phyloP scores from a whole-genome alignment of 768 basidiomycete species.

The Suillus discolor region DNA sequence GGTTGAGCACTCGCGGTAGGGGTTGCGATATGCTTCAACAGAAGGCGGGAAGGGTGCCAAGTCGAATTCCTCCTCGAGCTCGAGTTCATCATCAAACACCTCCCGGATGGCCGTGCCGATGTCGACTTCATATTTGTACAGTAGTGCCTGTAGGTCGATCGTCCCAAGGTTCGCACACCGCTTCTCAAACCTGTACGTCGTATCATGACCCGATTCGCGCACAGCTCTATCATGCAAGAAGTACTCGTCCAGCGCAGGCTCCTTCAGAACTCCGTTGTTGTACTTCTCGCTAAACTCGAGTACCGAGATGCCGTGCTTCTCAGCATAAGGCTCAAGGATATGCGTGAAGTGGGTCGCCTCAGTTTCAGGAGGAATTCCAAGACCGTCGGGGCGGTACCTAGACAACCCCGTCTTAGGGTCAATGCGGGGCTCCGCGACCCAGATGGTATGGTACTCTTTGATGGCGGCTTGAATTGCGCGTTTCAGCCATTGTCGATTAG shows the following conservation, averaged over 20 bases:
- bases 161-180: slow-evolving; percentile 96
- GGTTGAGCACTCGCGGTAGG: slow-evolving; percentile 60
- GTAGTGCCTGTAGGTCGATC: slow-evolving; percentile 90
- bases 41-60: slow-evolving; percentile 91
- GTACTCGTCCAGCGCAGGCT: slow-evolving; percentile 93
- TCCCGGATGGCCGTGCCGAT: slow-evolving; percentile 98
- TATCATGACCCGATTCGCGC: slow-evolving; percentile 95
- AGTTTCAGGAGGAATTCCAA: slow-evolving; percentile 98
- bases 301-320: slow-evolving; percentile 89
- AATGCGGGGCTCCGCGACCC: slow-evolving; percentile 93
- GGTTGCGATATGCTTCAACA: slow-evolving; percentile 65
- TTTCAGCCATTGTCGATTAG: slow-evolving; percentile 90
- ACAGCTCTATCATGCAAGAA: slow-evolving; percentile 97
- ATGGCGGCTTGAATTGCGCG: slow-evolving; percentile 96
- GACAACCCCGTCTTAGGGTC: slow-evolving; percentile 95
- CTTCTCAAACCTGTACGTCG: slow-evolving; percentile 97
- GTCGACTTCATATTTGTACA: slow-evolving; percentile 99
- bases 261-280: slow-evolving; percentile 79
- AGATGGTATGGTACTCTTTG: slow-evolving; percentile 98
- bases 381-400: slow-evolving; percentile 89
- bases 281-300: slow-evolving; percentile 97
- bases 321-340: slow-evolving; percentile 92
- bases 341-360: slow-evolving; percentile 99
- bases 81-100: slow-evolving; percentile 90
- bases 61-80: slow-evolving; percentile 90